A percentile compares a stretch with the other conserved stretches of the same genome.
These are phyloP conservation scores for Cardamine resedifolia DNA, from an alignment of 345 rosid genomes.

Conservation along the genomic window DNA sequence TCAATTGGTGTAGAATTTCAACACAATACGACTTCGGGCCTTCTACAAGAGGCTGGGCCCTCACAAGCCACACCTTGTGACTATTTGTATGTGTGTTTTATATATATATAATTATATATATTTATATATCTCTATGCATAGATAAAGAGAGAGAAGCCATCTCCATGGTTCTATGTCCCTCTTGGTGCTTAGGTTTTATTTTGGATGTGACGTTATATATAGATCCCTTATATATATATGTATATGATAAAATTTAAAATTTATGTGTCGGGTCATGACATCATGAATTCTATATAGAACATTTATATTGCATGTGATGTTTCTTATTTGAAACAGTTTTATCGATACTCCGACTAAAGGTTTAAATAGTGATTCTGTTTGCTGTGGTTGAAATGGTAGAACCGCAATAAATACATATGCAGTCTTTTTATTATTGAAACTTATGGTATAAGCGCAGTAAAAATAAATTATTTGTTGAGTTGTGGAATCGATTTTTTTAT, in stretches of 20 bases:
- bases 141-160: conserved; percentile 23
- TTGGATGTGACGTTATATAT: conserved; percentile 38
- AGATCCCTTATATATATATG: no score
- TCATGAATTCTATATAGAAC: conserved; percentile 25
- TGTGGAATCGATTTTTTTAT: background rate
- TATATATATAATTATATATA: no score
- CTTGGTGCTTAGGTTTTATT: conserved; percentile 34
- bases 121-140: background rate
- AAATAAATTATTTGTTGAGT: background rate
- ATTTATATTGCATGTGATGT: conserved; percentile 38
- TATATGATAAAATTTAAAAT: background rate
- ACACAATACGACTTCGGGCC: conserved; percentile 22
- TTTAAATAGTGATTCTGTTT: conserved; percentile 37
- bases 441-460: background rate
- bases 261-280: conserved; percentile 30
- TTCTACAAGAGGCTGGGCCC: conserved; percentile 34
- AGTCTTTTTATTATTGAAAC: background rate
- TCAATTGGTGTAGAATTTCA: conserved; percentile 20
- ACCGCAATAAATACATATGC: conserved; percentile 13
- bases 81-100: conserved; percentile 16
- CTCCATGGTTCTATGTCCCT: conserved; percentile 27
- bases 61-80: conserved; percentile 34
- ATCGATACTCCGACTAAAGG: conserved; percentile 23
- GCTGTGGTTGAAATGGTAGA: conserved; percentile 29
- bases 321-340: conserved; percentile 33